Base-by-base conservation (phyloP, 2,329 filamentous ascomycete genomes). In the Pseudogymnoascus sp. region DNA sequence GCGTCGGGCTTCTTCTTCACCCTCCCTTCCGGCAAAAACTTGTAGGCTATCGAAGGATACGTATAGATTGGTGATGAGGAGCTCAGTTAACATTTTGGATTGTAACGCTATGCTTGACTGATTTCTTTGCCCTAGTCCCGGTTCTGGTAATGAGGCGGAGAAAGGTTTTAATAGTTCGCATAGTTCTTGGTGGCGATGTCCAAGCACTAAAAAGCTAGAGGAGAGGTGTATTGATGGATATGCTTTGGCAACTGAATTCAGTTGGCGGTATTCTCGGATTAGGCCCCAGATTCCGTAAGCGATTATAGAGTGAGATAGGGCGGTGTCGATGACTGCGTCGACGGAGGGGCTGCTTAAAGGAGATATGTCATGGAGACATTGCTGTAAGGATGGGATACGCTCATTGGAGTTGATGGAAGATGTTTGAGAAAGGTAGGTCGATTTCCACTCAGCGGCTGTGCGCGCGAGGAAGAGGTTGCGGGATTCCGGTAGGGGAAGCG, bases 11-110 rank as follows among this genome's bases (percentile, higher is more conserved):
- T 88, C 84, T 35, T 87, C 85, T 65, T 86, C 82, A 23, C 85
- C 86, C 67, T 87, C 86, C 47, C 87, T 86, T 4, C 87, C 87
- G 0, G 85, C 83, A 67, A 89, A 88, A 3, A 87, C 78, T 69
- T 89, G 86, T 15, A 89, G 76, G 64, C 89, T 86, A 67, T 87
- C 82, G 2, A 88, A 75, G 0, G 84, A 84, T 47, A 87, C 80
- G 71, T 89, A 82, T 4, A 89, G 76, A 69, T 88, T 83, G 78
- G 89, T 82, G 64, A 86, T 76, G 10, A 88, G 76, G 1, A 87
- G 76, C 68, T 80, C 76, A 17, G 59, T n/a, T 17, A 76, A 69
- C 64, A 79, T 65, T 7, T 74, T 73, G 67, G 73, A 71, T 70
- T 73, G 8, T 68, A 17, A 15, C 9, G 65, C 47, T 23, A 38